These are phyloP conservation scores for Carpinus viminea DNA, from an alignment of 306 rosid species.

Conservation along the genomic window DNA sequence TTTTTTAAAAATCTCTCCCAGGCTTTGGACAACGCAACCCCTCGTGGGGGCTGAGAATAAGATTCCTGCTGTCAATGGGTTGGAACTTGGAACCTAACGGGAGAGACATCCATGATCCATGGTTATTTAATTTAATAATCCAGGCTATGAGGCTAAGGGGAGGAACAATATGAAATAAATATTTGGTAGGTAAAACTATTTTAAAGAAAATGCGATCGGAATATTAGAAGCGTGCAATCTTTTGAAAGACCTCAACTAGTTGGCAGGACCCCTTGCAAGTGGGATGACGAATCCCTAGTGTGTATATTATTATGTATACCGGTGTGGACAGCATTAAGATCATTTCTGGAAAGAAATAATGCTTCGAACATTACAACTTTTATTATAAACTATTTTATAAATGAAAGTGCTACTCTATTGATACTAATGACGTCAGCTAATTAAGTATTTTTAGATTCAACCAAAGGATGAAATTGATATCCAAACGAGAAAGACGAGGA, in stretches of 20 bases:
- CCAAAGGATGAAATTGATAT: too few species aligned
- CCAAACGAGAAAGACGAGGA: too few species aligned
- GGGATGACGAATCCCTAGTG: constrained; percentile 27
- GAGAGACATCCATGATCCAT: constrained; percentile 11
- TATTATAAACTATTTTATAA: too few species aligned
- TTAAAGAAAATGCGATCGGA: constrained; percentile 6
- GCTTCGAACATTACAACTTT: too few species aligned
- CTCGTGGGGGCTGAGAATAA: constrained; percentile 35
- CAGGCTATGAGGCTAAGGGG: not conserved
- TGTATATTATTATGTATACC: not conserved
- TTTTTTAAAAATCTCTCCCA: constrained; percentile 24
- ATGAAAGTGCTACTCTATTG: too few species aligned
- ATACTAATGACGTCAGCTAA: too few species aligned
- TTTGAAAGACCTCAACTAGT: constrained; percentile 15
- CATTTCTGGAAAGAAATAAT: not conserved
- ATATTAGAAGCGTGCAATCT: constrained; percentile 30
- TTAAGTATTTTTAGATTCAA: too few species aligned
- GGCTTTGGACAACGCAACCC: constrained; percentile 39
- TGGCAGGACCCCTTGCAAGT: not conserved
- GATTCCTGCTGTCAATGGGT: constrained; percentile 44
- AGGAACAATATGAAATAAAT: not conserved
- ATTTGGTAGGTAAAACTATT: not conserved
- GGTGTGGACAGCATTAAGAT: constrained; percentile 27
- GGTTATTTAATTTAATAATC: not conserved
- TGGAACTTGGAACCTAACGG: constrained; percentile 33